Evolutionary conservation across 257 asterid species (phyloP), one percentile per base, ranked within the genome.

Genomic region (Dorcoceras hygrometricum): DNA sequence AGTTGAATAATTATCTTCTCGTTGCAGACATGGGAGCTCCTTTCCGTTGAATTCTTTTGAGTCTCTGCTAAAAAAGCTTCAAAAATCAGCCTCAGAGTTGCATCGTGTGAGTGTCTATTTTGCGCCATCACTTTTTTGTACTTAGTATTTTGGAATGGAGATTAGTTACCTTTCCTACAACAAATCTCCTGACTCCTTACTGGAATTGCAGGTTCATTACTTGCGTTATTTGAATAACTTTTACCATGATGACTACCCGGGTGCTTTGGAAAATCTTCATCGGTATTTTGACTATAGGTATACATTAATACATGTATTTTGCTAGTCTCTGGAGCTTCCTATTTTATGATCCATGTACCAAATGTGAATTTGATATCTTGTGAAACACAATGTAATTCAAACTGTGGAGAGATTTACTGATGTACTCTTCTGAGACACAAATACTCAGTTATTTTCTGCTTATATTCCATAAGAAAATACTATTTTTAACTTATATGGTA

Each of bases 221-320:
- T 74, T 90, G 87, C 88, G 95, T 59, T 93, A 90, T 65, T 82
- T 93, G 74, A 88, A 86, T 84, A 83, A 73, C 78, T 95, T 90
- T 69, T 77, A 93, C 75, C 99, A 90, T 63, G 95, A 90, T 71
- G 96, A 90, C 80, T 90, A 85, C 75, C 94, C 84, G 27, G 83
- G 86, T 28, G 95, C 96, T 66, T 63, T 93, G 88, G 97, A 90
- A 71, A 90, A 88, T 79, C 91, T 93, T 71, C 96, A 90, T 69
- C 97, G 96, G 36, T 93, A 93, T 75, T 93, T 93, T 83, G 99
- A 93, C 80, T 90, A 93, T 80, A 90, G 98, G 98, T 92, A 87
- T 57, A 66, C 57, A 75, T 79, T 78, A 74, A 66, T 75, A 71
- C 68, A 65, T 76, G 69, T 68, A 26, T 27, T 63, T 36, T 9